Evolutionary conservation across 148 eudicot species (phyloP), one percentile per base, ranked within the genome.

Genomic region (Dysphania ambrosioides): DNA sequence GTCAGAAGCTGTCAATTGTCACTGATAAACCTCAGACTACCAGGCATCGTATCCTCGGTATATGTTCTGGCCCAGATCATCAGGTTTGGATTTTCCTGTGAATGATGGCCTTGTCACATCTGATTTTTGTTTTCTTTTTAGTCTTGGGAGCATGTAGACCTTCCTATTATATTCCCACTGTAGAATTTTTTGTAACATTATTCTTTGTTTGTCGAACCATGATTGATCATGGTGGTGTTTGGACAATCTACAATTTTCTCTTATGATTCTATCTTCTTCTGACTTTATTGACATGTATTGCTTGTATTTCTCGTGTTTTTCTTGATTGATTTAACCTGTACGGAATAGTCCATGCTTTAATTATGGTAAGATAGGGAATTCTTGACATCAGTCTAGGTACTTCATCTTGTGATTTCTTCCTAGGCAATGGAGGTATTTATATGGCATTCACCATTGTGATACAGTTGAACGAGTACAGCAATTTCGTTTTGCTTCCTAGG

Each of bases 1-100:
- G 99, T 42, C 99, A 95, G 81, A 95, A 95, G 87, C 87, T 95
- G 42, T 95, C 96, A 5, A 95, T 95, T 73, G 97, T 95, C 32
- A 95, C 97, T 0, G 97, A 95, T 82, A 95, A 95, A 83, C 97
- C 99, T 75, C 99, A 95, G 79, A 95, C 99, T 68, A 95, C 99
- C 57, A 86, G 99, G 78, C 99, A 95, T 78, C 89, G 97, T 70
- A 88, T 95, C 76, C 99, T 95, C 73, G 99, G 96, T 79, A 87
- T 95, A 85, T 88, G 96, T 80, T 95, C 99, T 79, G 89, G 76
- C 66, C 78, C 85, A 67, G 99, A 90, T 38, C 90, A 88, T 83
- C 99, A 95, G 99, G 99, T 95, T 84, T 75, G 91, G 40, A 77
- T 73, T 77, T 80, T 79, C 78, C 77, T 78, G 51, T 67, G 29